A percentile compares a stretch with the other conserved stretches of the same genome.
phyloP scores from a whole-genome alignment of 768 basidiomycete species.

The Hortiboletus flavorubellus region DNA sequence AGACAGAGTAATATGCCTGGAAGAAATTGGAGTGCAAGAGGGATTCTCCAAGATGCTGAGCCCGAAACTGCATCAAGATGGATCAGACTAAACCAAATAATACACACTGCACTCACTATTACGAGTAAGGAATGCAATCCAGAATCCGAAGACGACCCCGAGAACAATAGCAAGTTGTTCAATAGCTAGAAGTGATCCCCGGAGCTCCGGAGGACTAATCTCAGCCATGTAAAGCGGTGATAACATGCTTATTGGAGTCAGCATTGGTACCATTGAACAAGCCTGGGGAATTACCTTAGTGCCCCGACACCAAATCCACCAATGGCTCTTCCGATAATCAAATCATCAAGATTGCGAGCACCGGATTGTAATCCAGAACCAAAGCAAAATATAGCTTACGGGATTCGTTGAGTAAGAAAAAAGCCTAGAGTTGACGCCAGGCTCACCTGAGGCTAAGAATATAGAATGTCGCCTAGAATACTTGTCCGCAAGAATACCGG shows the following conservation, averaged over 20 bases:
- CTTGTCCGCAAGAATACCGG: slow-evolving; percentile 66
- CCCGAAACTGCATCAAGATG: slow-evolving; percentile 43
- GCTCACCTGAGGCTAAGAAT: slow-evolving; percentile 61
- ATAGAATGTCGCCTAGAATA: slow-evolving; percentile 69
- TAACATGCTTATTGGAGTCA: slow-evolving; percentile 53
- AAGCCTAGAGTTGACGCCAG: not conserved
- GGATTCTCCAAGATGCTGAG: slow-evolving; percentile 73
- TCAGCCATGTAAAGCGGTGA: slow-evolving; percentile 81
- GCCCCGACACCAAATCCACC: slow-evolving; percentile 83
- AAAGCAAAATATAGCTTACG: slow-evolving; percentile 61
- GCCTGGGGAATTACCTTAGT: slow-evolving; percentile 44
- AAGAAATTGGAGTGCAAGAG: slow-evolving; percentile 65
- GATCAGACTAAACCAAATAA: not conserved
- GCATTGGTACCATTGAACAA: slow-evolving; percentile 1
- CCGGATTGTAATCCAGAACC: slow-evolving; percentile 69
- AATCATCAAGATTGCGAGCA: slow-evolving; percentile 51
- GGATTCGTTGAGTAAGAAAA: not conserved
- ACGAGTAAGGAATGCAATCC: slow-evolving; percentile 75
- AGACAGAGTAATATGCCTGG: slow-evolving; percentile 65
- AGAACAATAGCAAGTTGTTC: slow-evolving; percentile 81
- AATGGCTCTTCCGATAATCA: slow-evolving; percentile 68
- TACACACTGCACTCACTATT: slow-evolving; percentile 39
- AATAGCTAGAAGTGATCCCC: slow-evolving; percentile 74
- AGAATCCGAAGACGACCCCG: slow-evolving; percentile 80
- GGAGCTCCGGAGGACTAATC: slow-evolving; percentile 75